Base-by-base conservation (phyloP, 148 eudicot genomes). In the Amaranthus cruentus region DNA sequence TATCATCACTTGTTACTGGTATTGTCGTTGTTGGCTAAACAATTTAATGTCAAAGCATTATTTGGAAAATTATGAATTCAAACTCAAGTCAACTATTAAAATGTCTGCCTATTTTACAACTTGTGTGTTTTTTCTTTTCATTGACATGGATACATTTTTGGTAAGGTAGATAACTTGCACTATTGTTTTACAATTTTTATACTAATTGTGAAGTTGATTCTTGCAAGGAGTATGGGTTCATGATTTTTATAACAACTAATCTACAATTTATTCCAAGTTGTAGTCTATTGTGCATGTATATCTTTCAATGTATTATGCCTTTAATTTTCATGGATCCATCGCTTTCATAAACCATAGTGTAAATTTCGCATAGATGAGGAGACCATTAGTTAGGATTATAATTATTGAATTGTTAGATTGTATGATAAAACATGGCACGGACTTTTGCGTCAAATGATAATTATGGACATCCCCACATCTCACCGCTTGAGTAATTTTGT, bases 101-200 rank as follows among this genome's bases (percentile, higher is more conserved):
- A 28, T 28, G 38, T 28, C 38, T 28, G 57, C 57, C 10, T 56
- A 13, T 56, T 56, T 56, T 6, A 11, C 66, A 43, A 42, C 13
- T 13, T 46, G 13, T 28, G 18, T 47, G 49, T 14, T 43, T 43
- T 14, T 9, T 47, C n/a, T 43, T 3, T 13, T 12, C 38, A 28
- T 46, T 48, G 47, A 21, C n/a, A 5, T 65, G 18, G 47, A 65
- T 14, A 12, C 3, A 2, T 9, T 48, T 46, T 18, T n/a, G 47
- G 54, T 68, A 59, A 68, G 71, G 7, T 18, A 9, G 53, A 67
- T 28, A 68, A 68, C 46, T n/a, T 51, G 55, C 57, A 68, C 9
- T 18, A 18, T 15, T 68, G 42, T 9, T 68, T 68, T 7, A 3
- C 6, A 52, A 10, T 2, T 18, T 50, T 15, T 6, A 52, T 11